Conservation (phyloP, 352 stramenopile species). For the Phytophthora podocarpi region DNA sequence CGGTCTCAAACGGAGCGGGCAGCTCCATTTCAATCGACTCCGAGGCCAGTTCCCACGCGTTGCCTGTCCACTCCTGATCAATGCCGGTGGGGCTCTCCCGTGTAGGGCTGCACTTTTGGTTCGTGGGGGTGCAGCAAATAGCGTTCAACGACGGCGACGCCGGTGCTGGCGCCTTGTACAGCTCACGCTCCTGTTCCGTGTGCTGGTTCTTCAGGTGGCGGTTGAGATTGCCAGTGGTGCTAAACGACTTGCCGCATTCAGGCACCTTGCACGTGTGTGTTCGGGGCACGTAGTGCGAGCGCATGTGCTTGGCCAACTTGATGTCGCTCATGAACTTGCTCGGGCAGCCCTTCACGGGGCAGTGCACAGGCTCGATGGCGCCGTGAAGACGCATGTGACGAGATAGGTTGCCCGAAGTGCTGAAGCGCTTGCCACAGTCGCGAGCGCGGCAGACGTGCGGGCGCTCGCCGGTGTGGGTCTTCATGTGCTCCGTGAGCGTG, state of each 20-base stretch:
- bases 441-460: conserved; percentile 43
- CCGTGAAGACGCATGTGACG: conserved; percentile 53
- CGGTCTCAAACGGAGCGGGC: conserved; percentile 28
- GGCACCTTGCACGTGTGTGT: conserved; percentile 44
- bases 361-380: conserved; percentile 42
- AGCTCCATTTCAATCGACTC: conserved; percentile 22
- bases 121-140: conserved; percentile 29
- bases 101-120: conserved; percentile 21
- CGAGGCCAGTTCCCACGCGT: conserved; percentile 26
- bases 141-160: conserved; percentile 14
- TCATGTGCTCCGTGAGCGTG: conserved; percentile 76
- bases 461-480: conserved; percentile 72
- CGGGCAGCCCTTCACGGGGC: conserved; percentile 30
- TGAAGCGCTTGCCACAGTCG: conserved; percentile 57
- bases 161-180: conserved; percentile 14
- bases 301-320: conserved; percentile 54
- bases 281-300: conserved; percentile 41
- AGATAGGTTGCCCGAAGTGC: conserved; percentile 54
- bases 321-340: conserved; percentile 44
- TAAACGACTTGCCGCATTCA: conserved; percentile 53
- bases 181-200: conserved; percentile 26
- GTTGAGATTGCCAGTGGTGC: conserved; percentile 56
- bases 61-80: conserved; percentile 31
- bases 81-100: conserved; percentile 41
- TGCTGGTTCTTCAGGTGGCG: conserved; percentile 57